These are phyloP conservation scores for Lactarius akahatsu DNA, from an alignment of 768 basidiomycete species.

Conservation along the genomic window DNA sequence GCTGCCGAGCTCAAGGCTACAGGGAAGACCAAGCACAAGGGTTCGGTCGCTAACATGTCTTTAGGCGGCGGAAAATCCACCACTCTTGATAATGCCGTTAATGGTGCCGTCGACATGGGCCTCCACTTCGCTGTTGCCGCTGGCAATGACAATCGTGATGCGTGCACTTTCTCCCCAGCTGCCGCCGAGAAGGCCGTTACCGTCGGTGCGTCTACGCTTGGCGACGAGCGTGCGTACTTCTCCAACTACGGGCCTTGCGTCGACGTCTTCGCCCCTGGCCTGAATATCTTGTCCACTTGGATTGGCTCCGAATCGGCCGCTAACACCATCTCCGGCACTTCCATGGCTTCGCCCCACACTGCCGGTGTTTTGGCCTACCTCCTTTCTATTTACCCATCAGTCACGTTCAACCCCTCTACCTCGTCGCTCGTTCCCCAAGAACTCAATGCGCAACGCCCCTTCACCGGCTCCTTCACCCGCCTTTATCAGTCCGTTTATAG, in stretches of 20 bases:
- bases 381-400: conserved; percentile 76
- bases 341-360: conserved; percentile 91
- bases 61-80: conserved; percentile 93
- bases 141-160: conserved; percentile 84
- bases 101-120: conserved; percentile 78
- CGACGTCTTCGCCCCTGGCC: conserved; percentile 86
- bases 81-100: conserved; percentile 80
- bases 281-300: conserved; percentile 89
- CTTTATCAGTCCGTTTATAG: conserved; percentile 53
- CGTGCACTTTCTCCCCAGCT: conserved; percentile 92
- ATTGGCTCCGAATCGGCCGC: conserved; percentile 54
- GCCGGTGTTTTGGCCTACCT: conserved; percentile 88
- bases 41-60: conserved; percentile 96
- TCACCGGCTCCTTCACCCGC: conserved; percentile 41
- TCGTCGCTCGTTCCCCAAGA: conserved; percentile 38
- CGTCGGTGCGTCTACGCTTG: conserved; percentile 86
- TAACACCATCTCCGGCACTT: conserved; percentile 82
- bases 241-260: conserved; percentile 92
- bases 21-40: conserved; percentile 83
- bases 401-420: conserved; percentile 53
- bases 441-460: conserved; percentile 38
- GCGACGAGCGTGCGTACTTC: conserved; percentile 84
- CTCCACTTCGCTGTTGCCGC: conserved; percentile 98
- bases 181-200: conserved; percentile 87
- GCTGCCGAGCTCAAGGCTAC: conserved; percentile 65